These are phyloP conservation scores for Neonectria faginata DNA, from an alignment of 2,329 filamentous ascomycete genomes.

Conservation along the genomic window DNA sequence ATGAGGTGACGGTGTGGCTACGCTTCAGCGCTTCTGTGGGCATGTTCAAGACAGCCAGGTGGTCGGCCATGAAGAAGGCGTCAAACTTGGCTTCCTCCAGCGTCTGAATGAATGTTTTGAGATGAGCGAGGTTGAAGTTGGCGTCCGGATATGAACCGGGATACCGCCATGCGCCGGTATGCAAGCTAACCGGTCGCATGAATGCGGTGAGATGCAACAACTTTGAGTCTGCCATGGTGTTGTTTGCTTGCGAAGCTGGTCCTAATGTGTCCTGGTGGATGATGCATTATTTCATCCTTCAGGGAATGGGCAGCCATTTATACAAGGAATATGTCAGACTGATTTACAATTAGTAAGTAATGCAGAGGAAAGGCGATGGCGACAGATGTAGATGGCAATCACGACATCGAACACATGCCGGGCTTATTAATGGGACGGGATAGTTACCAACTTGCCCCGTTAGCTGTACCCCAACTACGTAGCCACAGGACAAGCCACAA, in stretches of 20 bases:
- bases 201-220: conserved; percentile 68
- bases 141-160: conserved; percentile 66
- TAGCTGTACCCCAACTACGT: no score
- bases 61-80: conserved; percentile 68
- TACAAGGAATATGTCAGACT: not conserved
- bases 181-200: conserved; percentile 68
- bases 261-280: not conserved
- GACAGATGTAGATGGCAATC: conserved; percentile 28
- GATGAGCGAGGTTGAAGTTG: conserved; percentile 67
- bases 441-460: not conserved
- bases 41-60: conserved; percentile 67
- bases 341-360: conserved; percentile 3
- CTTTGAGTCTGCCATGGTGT: conserved; percentile 42
- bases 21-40: conserved; percentile 67
- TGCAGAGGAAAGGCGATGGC: conserved; percentile 23
- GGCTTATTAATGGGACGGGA: conserved; percentile 3
- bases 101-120: conserved; percentile 65
- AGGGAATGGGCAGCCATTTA: not conserved
- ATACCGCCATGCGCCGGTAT: conserved; percentile 69
- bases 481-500: no score
- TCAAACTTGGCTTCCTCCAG: conserved; percentile 67
- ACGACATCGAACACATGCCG: conserved; percentile 35
- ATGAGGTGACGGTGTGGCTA: conserved; percentile 68
- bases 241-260: not conserved
- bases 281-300: not conserved